Base-by-base conservation (phyloP, 208 protist genomes). In the Kentomonas sorsogonicus region DNA sequence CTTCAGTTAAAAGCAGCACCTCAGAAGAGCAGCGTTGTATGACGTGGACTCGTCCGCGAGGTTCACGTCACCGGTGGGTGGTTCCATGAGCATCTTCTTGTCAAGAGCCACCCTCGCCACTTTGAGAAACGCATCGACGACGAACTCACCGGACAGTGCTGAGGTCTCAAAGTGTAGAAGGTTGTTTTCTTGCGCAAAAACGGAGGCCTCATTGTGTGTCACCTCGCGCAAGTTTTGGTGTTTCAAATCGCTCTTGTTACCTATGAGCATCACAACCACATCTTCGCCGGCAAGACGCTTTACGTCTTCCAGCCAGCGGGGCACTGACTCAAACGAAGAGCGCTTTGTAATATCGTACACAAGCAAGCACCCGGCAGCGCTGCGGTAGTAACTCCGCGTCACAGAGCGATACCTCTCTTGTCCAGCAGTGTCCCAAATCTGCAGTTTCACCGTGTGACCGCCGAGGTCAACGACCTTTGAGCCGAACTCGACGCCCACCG, bases 351-450 rank as follows among this genome's bases (percentile, higher is more conserved):
- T 98, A 73, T 99, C 97, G 73, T 99, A 99, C 3, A 99, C 98
- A 45, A 99, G 94, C 16, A 99, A 77, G 36, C 97, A 98, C 10
- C 98, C 97, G 15, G 98, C 94, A 3, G 98, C 97, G 30, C 97
- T 97, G 18, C 98, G 81, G 74, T 99, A 99, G 51, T 94, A 96
- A 53, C 77, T 88, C 25, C 79, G 56, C 1, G 98, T 99, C 54
- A 99, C 98, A 18, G 97, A 98, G 47, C 97, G 93, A 68, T 99
- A 99, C 16, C 98, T 72, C 72, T 99, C 98, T 71, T 99, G 98
- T 20, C 98, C 98, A 6, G 84, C 94, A 7, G 96, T 98, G 62
- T 98, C 95, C 95, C 95, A 98, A 66, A 99, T 98, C 67, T 99
- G 96, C 30, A 98, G 70, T 70, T 99, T 99, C 43, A 99, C 89